These are phyloP conservation scores for Arthroderma sp. DNA, from an alignment of 2,329 filamentous ascomycete species.

Conservation along the genomic window DNA sequence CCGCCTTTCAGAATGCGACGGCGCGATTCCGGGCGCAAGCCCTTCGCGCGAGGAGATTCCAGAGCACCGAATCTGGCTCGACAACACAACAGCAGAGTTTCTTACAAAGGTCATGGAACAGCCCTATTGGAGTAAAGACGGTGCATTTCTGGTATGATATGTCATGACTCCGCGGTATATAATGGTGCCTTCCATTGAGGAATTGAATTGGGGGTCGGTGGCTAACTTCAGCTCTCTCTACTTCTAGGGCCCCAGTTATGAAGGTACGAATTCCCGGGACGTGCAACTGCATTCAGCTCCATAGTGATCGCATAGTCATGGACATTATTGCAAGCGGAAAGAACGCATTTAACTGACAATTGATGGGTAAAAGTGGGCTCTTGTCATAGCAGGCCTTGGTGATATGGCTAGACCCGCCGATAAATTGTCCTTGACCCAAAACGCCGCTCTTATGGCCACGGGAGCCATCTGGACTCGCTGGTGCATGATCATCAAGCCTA, in stretches of 20 bases:
- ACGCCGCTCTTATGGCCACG: slow-evolving; percentile 76
- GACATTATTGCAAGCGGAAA: not conserved
- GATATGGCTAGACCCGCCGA: slow-evolving; percentile 86
- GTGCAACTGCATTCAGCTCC: no score
- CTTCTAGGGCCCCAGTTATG: slow-evolving; percentile 76
- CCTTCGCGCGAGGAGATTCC: slow-evolving; percentile 49
- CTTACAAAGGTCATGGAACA: slow-evolving; percentile 72
- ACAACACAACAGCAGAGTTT: slow-evolving; percentile 33
- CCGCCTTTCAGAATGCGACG: slow-evolving; percentile 41
- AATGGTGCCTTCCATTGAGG: not conserved
- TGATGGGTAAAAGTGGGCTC: slow-evolving; percentile 53
- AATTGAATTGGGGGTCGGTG: not conserved
- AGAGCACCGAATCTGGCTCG: slow-evolving; percentile 49
- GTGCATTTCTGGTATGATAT: slow-evolving; percentile 81
- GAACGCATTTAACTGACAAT: not conserved
- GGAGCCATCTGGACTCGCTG: slow-evolving; percentile 96
- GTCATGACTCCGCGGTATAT: not conserved
- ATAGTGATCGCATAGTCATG: no score
- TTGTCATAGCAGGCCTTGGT: slow-evolving; percentile 82
- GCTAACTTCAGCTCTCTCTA: not conserved
- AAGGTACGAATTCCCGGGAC: slow-evolving; percentile 39
- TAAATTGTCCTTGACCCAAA: slow-evolving; percentile 86
- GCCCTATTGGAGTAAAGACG: slow-evolving; percentile 72
- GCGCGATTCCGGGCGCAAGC: slow-evolving; percentile 40
- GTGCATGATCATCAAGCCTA: slow-evolving; percentile 93